Base-by-base conservation (phyloP, 306 rosid genomes). In the Vigna nakashimae region DNA sequence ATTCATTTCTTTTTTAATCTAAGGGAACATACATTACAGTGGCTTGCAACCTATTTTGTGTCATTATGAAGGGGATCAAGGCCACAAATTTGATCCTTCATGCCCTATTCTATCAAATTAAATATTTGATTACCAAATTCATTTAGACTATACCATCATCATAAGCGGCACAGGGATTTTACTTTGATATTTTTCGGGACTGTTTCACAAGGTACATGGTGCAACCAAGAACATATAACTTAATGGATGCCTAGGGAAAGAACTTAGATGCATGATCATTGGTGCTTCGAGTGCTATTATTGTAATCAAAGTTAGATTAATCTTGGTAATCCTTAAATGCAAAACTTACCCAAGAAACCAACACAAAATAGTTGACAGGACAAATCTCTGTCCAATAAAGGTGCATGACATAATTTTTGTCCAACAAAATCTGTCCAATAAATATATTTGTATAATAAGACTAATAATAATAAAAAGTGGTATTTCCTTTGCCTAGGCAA, bases 1-100 rank as follows among this genome's bases (percentile, higher is more conserved):
- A 84, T 78, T 86, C 87, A 80, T 84, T 2, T 17, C 85, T 69
- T 75, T 62, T 62, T 87, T 87, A 82, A 85, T 79, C 83, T 85
- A 88, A 78, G 62, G 79, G 46, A 78, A 51, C 71, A 46, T 68
- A 48, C 65, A 70, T 13, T 48, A 18, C 72, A 83, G 73, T 60
- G 74, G 43, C 40, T 73, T 81, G 74, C 46, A 67, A 17, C 50
- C 28, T 77, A 71, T 48, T 74, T 71, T 63, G 59, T 75, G 73
- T 53, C 68, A 66, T 14, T 76, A 18, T 83, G 11, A 24, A 69
- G 7, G 26, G 24, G 59, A 59, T 66, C 49, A 58, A 50, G 26
- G 56, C 60, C 12, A 67, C 4, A 42, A 58, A 2, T 43, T 67
- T 9, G 56, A 43, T 58, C 42, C 16, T 73, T 57, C 56, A 58